Base-by-base conservation (phyloP, 2,329 filamentous ascomycete genomes). In the Exutisphaerella laricina region DNA sequence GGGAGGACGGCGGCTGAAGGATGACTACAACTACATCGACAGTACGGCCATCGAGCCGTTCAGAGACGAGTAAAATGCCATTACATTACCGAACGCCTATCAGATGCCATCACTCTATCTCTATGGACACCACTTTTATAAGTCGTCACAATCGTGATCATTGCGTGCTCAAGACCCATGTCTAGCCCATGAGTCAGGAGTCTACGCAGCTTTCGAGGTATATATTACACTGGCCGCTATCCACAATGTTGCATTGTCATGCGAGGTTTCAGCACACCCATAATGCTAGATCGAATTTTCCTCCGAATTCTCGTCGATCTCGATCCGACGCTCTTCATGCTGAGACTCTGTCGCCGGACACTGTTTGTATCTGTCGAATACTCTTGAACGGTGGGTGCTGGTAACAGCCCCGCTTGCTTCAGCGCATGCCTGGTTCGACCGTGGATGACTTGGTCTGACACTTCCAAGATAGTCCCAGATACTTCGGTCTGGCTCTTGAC, bases 241-340 rank as follows among this genome's bases (percentile, higher is more conserved):
- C 17, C 33, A 13, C 20, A 35, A 35, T 35, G 33, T 20, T 35
- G 33, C 18, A 20, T 20, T 12, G 33, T 35, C 17, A 23, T 13
- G 9, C 20, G 21, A n/a, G 33, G 33, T 20, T 33, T 26, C 25
- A 53, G 17, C 7, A 53, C 40, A n/a, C 39, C 44, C 21, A 45
- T 31, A 30, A 53, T 50, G 33, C 50, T 53, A 21, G 39, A 34
- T n/a, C 43, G 30, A 30, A 50, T 26, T 21, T 37, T 43, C 10
- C 32, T 23, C 8, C 45, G 35, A 2, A 45, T 34, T 13, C 39
- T 46, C 17, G 26, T 43, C 16, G 18, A 28, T 20, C 13, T 25
- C 6, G 16, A 28, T 12, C 29, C 38, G 10, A 31, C 34, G 25
- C 45, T 44, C 37, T 43, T 50, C 44, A 46, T 20, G 28, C 50